Percentiles rank a stretch among this genome's conserved stretches.
Evolutionary conservation across 495 filamentous ascomycete species (phyloP).

Genomic region (Beverwykella pulmonaria): DNA sequence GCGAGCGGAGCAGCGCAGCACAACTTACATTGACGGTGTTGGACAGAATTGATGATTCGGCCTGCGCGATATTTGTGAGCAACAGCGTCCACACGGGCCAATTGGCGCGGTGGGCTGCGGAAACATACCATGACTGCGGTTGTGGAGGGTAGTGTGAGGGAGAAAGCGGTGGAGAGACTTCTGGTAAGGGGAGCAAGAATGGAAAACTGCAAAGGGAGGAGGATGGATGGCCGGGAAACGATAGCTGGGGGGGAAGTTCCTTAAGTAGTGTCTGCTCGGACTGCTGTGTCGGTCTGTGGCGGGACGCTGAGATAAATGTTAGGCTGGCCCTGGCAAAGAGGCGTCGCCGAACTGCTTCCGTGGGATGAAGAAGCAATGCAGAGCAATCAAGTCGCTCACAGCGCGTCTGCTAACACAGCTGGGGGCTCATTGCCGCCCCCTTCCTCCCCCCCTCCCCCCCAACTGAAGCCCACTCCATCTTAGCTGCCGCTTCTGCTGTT

Average conservation of each 20-base stretch:
- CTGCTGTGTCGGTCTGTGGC: constrained; percentile 29
- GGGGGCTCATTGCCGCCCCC: constrained; percentile 3
- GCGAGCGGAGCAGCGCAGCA: background rate
- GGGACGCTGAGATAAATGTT: constrained; percentile 22
- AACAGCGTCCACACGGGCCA: background rate
- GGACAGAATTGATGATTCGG: constrained; percentile 44
- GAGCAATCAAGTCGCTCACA: constrained; percentile 20
- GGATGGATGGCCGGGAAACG: constrained; percentile 2
- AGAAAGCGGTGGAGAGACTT: background rate
- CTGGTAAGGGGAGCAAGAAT: background rate
- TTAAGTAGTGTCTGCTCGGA: constrained; percentile 20
- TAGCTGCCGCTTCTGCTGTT: constrained; percentile 9
- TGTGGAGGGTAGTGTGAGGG: constrained; percentile 1
- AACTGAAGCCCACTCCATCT: background rate
- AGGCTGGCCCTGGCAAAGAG: constrained; percentile 27
- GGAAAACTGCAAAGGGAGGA: constrained; percentile 2
- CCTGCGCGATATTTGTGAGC: constrained; percentile 33
- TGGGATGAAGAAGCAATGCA: constrained; percentile 41
- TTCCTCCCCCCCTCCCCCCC: too few species aligned
- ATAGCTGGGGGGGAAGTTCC: constrained; percentile 11
- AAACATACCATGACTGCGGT: constrained; percentile 35
- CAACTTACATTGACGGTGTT: constrained; percentile 49
- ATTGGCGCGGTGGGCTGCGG: background rate
- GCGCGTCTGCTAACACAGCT: background rate
- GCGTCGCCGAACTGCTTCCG: constrained; percentile 37